phyloP scores from a whole-genome alignment of 2,329 filamentous ascomycete genomes.

The Ceratocystis eucalypticola region DNA sequence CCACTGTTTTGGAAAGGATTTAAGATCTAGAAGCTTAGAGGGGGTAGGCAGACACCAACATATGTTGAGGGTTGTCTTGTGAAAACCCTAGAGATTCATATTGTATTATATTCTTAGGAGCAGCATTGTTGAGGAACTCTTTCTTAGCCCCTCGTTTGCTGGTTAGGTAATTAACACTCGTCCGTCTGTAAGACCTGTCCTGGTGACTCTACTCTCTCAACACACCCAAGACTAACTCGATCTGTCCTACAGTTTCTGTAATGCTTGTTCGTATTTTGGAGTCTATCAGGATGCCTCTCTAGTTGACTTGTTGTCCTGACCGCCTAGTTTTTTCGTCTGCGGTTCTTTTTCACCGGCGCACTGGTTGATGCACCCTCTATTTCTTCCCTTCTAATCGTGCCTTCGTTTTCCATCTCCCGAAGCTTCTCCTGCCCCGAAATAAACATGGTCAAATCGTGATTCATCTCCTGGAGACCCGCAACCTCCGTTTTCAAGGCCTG shows the following conservation, averaged over 20 bases:
- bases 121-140: neutral
- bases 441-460: constrained; percentile 75
- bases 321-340: constrained; percentile 34
- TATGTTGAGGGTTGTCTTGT: too few species aligned
- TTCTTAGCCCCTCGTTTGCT: neutral
- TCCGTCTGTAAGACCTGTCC: neutral
- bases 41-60: too few species aligned
- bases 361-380: constrained; percentile 59
- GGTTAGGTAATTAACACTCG: neutral
- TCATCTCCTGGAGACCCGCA: constrained; percentile 67
- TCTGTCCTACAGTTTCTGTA: neutral
- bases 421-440: constrained; percentile 74
- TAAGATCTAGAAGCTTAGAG: neutral
- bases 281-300: neutral
- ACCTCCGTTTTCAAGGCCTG: constrained; percentile 48
- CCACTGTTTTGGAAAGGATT: neutral
- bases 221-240: too few species aligned
- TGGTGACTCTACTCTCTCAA: neutral
- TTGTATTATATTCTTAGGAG: neutral
- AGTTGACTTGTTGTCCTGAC: neutral
- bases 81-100: too few species aligned
- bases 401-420: constrained; percentile 51
- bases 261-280: neutral
- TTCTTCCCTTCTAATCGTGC: constrained; percentile 51
- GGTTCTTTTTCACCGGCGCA: constrained; percentile 45